phyloP scores from a whole-genome alignment of 176 grass and related monocot genomes.

The Oryza coarctata region DNA sequence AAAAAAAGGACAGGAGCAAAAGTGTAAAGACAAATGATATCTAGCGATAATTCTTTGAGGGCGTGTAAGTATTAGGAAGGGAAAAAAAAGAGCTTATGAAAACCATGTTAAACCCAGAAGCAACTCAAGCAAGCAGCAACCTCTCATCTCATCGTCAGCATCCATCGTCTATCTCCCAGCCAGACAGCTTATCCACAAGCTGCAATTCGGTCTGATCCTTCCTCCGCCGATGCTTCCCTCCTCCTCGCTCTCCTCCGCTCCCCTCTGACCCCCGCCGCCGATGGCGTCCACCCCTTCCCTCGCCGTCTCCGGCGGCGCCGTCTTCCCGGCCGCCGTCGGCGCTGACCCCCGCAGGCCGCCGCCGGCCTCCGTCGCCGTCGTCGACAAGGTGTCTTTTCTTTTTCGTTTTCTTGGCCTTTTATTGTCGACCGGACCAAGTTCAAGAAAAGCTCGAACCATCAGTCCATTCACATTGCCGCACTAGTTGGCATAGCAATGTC shows the following conservation, averaged over 20 bases:
- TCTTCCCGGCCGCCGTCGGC: background rate
- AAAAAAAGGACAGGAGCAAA: no score
- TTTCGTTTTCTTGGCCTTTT: background rate
- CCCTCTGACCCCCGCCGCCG: background rate
- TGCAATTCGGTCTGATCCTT: no score
- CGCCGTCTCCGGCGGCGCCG: constrained; percentile 25
- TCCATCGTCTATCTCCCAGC: background rate
- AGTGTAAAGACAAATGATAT: no score
- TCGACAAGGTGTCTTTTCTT: constrained; percentile 28
- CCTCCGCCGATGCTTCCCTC: constrained; percentile 16
- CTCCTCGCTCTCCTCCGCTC: background rate
- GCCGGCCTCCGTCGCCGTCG: constrained; percentile 28
- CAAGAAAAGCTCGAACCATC: background rate
- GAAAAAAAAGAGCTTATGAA: no score
- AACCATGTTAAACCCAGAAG: no score
- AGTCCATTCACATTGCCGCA: no score
- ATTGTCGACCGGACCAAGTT: no score
- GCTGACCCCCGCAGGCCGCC: background rate
- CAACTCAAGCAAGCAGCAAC: background rate
- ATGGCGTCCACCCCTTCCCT: constrained; percentile 46
- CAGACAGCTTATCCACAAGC: constrained; percentile 24
- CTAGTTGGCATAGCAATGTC: background rate
- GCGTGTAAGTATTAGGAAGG: no score
- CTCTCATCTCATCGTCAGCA: background rate
- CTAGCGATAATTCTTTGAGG: no score